Percentiles rank a stretch among this genome's conserved stretches.
Evolutionary conservation across 768 basidiomycete species (phyloP).

Genomic region (Russula abietina): DNA sequence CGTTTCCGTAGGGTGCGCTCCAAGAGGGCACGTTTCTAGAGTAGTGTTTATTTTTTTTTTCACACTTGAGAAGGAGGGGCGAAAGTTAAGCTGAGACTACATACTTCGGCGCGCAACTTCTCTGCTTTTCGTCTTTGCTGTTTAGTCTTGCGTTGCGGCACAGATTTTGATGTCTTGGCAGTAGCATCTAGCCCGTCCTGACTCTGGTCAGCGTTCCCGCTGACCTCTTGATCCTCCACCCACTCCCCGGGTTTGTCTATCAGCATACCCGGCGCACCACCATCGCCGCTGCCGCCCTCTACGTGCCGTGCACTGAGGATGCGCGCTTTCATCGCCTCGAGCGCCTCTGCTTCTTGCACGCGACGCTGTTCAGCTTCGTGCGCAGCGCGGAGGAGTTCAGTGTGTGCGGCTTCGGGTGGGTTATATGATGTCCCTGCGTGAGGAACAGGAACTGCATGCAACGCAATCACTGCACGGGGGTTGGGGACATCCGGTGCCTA

Average conservation of each 20-base stretch:
- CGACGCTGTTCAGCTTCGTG: constrained; percentile 58
- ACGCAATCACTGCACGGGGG: constrained; percentile 47
- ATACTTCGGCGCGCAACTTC: constrained; percentile 57
- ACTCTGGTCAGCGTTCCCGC: constrained; percentile 26
- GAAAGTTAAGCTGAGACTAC: constrained; percentile 14
- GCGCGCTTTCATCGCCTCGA: constrained; percentile 48
- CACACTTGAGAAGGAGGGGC: neutral
- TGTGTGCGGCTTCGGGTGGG: constrained; percentile 67
- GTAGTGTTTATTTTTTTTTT: constrained; percentile 26
- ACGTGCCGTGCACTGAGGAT: constrained; percentile 44
- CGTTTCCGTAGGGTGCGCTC: constrained; percentile 57
- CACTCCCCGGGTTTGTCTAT: constrained; percentile 44
- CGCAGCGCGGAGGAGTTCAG: constrained; percentile 62
- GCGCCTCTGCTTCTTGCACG: constrained; percentile 46
- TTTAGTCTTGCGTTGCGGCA: constrained; percentile 50
- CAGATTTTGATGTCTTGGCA: constrained; percentile 34
- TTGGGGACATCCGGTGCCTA: constrained; percentile 47
- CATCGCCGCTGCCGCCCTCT: constrained; percentile 30
- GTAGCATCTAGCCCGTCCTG: constrained; percentile 18
- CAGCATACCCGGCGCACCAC: constrained; percentile 58
- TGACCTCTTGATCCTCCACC: constrained; percentile 30
- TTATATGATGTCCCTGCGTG: constrained; percentile 89
- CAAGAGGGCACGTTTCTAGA: constrained; percentile 57
- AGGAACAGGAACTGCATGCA: constrained; percentile 64
- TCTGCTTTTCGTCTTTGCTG: constrained; percentile 66